Conservation (phyloP, 306 rosid genomes). For the Begonia fuchsioides region DNA sequence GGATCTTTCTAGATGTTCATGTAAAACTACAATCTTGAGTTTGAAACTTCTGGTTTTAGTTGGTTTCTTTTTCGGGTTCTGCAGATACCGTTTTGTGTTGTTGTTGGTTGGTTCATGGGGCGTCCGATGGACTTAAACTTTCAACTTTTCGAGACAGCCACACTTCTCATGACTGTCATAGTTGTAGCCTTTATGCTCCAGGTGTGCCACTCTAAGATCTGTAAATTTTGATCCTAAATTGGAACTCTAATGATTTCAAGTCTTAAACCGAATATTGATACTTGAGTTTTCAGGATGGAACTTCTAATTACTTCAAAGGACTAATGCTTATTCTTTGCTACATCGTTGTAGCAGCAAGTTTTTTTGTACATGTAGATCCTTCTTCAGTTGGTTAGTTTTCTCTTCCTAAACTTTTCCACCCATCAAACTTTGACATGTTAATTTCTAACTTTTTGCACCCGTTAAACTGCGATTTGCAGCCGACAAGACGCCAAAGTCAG, state of each 20-base stretch:
- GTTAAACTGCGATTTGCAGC: not conserved
- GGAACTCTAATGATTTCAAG: too few species aligned
- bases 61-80: slow-evolving; percentile 1
- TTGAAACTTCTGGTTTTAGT: too few species aligned
- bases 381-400: slow-evolving; percentile 19
- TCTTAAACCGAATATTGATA: too few species aligned
- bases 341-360: slow-evolving; percentile 74
- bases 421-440: not conserved
- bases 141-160: slow-evolving; percentile 76
- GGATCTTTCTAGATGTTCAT: too few species aligned
- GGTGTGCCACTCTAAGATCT: slow-evolving; percentile 23
- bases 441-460: too few species aligned
- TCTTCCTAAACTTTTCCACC: slow-evolving; percentile 1
- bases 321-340: slow-evolving; percentile 75
- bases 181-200: slow-evolving; percentile 78
- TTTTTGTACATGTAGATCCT: slow-evolving; percentile 65
- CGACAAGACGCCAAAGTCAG: slow-evolving; percentile 7
- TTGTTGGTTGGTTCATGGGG: slow-evolving; percentile 60
- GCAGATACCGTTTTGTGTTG: slow-evolving; percentile 87
- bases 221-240: not conserved
- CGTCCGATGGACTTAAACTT: slow-evolving; percentile 65
- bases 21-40: too few species aligned
- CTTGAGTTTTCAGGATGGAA: slow-evolving; percentile 52
- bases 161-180: slow-evolving; percentile 57
- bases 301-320: slow-evolving; percentile 77